phyloP scores from a whole-genome alignment of 2,329 filamentous ascomycete genomes.

The Fusarium scirpi region DNA sequence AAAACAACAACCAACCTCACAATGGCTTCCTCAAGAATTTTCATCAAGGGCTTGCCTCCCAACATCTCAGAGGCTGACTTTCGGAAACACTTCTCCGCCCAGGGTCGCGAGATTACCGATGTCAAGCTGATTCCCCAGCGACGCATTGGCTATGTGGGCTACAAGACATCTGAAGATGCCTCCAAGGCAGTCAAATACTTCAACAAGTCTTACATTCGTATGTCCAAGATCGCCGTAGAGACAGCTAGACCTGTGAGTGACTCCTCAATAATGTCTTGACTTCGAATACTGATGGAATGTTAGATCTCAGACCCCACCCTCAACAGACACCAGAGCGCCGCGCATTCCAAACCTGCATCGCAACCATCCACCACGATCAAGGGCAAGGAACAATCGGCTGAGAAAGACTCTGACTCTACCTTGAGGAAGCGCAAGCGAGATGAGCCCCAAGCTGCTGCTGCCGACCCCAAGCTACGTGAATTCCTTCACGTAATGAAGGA shows the following conservation, averaged over 20 bases:
- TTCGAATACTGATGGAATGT: constrained; percentile 54
- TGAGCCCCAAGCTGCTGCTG: constrained; percentile 62
- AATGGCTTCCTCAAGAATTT: constrained; percentile 74
- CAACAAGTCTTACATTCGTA: constrained; percentile 93
- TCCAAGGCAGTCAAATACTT: constrained; percentile 91
- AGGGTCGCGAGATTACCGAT: constrained; percentile 84
- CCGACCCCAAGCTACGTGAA: constrained; percentile 84
- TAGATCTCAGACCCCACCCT: constrained; percentile 60
- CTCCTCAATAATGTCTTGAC: constrained; percentile 31
- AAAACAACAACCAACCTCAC: constrained; percentile 39
- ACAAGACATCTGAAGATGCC: constrained; percentile 85
- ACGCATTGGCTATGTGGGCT: constrained; percentile 95
- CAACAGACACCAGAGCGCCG: constrained; percentile 45
- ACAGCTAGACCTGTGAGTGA: constrained; percentile 79
- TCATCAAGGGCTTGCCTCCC: constrained; percentile 87
- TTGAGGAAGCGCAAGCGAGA: constrained; percentile 77
- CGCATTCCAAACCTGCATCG: constrained; percentile 43
- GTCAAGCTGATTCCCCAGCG: constrained; percentile 90
- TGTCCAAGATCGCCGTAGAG: constrained; percentile 94
- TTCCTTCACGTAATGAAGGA: constrained; percentile 86
- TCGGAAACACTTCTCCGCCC: constrained; percentile 84
- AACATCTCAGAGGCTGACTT: constrained; percentile 87
- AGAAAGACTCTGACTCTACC: constrained; percentile 59
- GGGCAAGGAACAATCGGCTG: constrained; percentile 36
- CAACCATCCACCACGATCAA: constrained; percentile 32